Conservation (phyloP, 371 early-diverging fungal species). For the Sporodiniella umbellata region DNA sequence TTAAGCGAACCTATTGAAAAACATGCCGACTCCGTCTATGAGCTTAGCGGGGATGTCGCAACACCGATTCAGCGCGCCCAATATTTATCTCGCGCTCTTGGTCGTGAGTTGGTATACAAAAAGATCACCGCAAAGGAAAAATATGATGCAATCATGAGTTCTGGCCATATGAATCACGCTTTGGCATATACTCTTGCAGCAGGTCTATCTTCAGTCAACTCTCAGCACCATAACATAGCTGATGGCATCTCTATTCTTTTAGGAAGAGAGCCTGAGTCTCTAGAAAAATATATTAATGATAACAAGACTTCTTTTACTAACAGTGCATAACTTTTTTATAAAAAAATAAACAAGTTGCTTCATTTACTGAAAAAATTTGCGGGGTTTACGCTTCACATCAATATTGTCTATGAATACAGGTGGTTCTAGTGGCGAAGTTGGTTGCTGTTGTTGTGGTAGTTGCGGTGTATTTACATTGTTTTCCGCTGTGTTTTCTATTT, state of each 20-base stretch:
- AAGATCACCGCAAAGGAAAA: conserved; percentile 3
- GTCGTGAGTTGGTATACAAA: conserved; percentile 8
- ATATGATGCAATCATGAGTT: conserved; percentile 8
- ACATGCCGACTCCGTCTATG: conserved; percentile 18
- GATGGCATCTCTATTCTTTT: conserved; percentile 7
- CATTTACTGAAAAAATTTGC: too few species aligned
- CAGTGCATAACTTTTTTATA: too few species aligned
- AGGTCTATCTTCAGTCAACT: not conserved
- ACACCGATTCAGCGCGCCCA: conserved; percentile 9
- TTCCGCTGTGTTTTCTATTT: too few species aligned
- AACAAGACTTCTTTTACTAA: not conserved
- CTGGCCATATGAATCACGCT: not conserved
- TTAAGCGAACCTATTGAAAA: conserved; percentile 16
- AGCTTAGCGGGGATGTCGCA: conserved; percentile 3
- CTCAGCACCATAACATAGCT: not conserved
- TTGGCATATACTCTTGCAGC: conserved; percentile 3
- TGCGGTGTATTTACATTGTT: too few species aligned
- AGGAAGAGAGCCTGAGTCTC: conserved; percentile 10
- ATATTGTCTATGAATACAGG: too few species aligned
- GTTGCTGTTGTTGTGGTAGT: too few species aligned
- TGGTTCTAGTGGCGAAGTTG: too few species aligned
- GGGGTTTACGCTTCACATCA: too few species aligned
- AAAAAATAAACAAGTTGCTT: too few species aligned
- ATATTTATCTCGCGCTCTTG: conserved; percentile 7
- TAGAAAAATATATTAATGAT: not conserved